Evolutionary conservation across 805 yeast species (phyloP).

Genomic region (Maudiozyma bulderi): DNA sequence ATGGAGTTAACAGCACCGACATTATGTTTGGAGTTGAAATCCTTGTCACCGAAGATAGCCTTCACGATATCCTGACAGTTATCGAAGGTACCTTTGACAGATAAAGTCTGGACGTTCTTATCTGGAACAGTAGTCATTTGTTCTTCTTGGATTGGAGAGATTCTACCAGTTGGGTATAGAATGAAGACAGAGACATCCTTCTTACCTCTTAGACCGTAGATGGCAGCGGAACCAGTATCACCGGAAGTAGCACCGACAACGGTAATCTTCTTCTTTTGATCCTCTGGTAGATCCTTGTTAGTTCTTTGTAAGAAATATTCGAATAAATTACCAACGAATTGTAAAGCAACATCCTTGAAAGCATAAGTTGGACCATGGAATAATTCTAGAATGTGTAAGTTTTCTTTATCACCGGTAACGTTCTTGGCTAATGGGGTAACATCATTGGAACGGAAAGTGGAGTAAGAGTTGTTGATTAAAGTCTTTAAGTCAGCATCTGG

Average conservation of each 20-base stretch:
- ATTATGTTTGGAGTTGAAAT: slow-evolving; percentile 81
- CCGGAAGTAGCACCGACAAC: slow-evolving; percentile 99
- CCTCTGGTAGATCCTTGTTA: slow-evolving; percentile 45
- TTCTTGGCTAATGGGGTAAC: slow-evolving; percentile 70
- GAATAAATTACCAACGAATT: slow-evolving; percentile 92
- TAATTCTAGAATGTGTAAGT: slow-evolving; percentile 73
- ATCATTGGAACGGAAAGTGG: slow-evolving; percentile 81
- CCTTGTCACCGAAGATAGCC: slow-evolving; percentile 79
- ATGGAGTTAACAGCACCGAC: slow-evolving; percentile 97
- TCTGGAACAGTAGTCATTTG: slow-evolving; percentile 98
- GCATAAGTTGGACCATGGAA: slow-evolving; percentile 99
- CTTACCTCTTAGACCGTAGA: slow-evolving; percentile 93
- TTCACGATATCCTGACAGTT: slow-evolving; percentile 97
- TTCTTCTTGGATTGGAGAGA: slow-evolving; percentile 94
- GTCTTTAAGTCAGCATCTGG: slow-evolving; percentile 54
- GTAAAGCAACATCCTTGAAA: slow-evolving; percentile 96
- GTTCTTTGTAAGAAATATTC: slow-evolving; percentile 80
- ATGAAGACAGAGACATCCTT: slow-evolving; percentile 97
- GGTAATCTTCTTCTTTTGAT: slow-evolving; percentile 69
- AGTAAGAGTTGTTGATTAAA: slow-evolving; percentile 64
- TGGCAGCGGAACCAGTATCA: slow-evolving; percentile 98
- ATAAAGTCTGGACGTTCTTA: slow-evolving; percentile 84
- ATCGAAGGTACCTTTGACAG: slow-evolving; percentile 94
- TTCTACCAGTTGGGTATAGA: slow-evolving; percentile 92
- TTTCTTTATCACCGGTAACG: slow-evolving; percentile 46